These are phyloP conservation scores for Eutrema yunnanense DNA, from an alignment of 345 rosid species.

Conservation along the genomic window DNA sequence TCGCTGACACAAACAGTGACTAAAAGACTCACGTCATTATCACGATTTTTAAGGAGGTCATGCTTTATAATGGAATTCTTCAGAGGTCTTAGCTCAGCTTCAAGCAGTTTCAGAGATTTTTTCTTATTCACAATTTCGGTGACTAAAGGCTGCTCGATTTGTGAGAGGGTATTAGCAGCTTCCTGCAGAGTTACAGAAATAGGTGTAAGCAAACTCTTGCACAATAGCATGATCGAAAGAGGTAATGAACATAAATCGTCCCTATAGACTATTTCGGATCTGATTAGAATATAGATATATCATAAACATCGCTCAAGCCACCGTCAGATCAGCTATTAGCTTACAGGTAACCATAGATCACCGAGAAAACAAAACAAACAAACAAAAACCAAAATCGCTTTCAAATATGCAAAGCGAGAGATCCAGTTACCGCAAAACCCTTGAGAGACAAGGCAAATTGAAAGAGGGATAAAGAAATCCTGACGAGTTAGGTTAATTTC, in stretches of 20 bases:
- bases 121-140: slow-evolving; percentile 32
- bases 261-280: neutral
- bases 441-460: neutral
- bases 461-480: neutral
- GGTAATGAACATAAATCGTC: neutral
- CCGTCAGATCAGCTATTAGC: neutral
- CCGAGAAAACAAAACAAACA: neutral
- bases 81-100: slow-evolving; percentile 44
- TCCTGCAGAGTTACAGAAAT: slow-evolving; percentile 41
- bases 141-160: slow-evolving; percentile 57
- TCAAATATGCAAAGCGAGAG: neutral
- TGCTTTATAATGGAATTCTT: slow-evolving; percentile 56
- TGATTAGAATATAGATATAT: neutral
- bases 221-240: neutral
- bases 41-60: slow-evolving; percentile 49
- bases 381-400: neutral
- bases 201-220: neutral
- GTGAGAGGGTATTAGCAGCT: slow-evolving; percentile 52
- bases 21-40: slow-evolving; percentile 69
- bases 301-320: neutral
- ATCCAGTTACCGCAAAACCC: neutral
- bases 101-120: slow-evolving; percentile 31
- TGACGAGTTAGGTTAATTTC: no score
- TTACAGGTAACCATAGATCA: neutral
- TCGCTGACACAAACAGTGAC: slow-evolving; percentile 71